A percentile compares a stretch with the other conserved stretches of the same genome.
Conservation (phyloP, 495 filamentous ascomycete genomes). For the Penicillium turbatum region DNA sequence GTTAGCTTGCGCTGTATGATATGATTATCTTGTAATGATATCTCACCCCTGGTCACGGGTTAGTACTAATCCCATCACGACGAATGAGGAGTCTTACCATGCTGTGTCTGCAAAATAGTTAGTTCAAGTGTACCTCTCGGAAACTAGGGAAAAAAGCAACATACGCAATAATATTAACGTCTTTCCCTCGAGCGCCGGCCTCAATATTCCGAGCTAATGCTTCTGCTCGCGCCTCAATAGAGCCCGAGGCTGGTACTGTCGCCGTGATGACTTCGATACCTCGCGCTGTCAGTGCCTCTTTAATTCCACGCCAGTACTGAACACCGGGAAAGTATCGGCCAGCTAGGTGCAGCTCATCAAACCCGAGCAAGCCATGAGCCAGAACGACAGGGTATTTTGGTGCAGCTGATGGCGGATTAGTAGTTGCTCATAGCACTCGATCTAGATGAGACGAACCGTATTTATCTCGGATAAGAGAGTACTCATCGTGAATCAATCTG, state of each 20-base stretch:
- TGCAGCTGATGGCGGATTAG: conserved; percentile 37
- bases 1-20: conserved; percentile 18
- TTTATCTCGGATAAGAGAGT: conserved; percentile 60
- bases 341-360: conserved; percentile 74
- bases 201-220: conserved; percentile 63
- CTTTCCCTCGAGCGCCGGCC: conserved; percentile 60
- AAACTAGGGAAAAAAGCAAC: conserved; percentile 19
- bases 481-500: conserved; percentile 71
- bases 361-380: conserved; percentile 88
- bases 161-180: conserved; percentile 86
- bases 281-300: conserved; percentile 66
- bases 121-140: conserved; percentile 10
- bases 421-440: background rate
- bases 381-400: conserved; percentile 74
- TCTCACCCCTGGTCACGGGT: conserved; percentile 43
- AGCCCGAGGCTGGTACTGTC: conserved; percentile 71
- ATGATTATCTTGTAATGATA: background rate
- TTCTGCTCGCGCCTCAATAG: conserved; percentile 72
- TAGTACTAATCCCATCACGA: background rate
- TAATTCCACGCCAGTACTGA: conserved; percentile 90
- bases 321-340: conserved; percentile 69
- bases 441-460: conserved; percentile 52
- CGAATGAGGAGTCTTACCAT: conserved; percentile 50
- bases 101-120: conserved; percentile 52
- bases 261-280: conserved; percentile 77